Percentiles rank a stretch among this genome's conserved stretches.
phyloP scores from a whole-genome alignment of 805 yeast species.

The Candida takata region DNA sequence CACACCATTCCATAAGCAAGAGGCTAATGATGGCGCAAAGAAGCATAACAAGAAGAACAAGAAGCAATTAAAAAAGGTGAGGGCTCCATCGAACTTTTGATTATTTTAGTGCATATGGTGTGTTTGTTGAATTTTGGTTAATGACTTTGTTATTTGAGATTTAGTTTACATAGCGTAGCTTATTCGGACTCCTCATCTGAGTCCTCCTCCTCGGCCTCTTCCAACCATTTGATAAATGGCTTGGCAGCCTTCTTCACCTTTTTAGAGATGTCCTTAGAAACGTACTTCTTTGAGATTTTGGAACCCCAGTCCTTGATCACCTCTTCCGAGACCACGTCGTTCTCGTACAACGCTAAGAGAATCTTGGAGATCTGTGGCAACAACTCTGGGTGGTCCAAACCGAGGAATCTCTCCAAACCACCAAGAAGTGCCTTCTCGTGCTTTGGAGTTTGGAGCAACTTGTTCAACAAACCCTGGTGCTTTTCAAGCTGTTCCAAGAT shows the following conservation, averaged over 20 bases:
- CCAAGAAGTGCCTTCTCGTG: slow-evolving; percentile 90
- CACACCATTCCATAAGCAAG: slow-evolving; percentile 66
- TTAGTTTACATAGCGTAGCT: too few relatives aligned
- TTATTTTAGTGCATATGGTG: not conserved
- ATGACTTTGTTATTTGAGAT: not conserved
- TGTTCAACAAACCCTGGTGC: slow-evolving; percentile 78
- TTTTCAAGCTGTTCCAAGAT: slow-evolving; percentile 63
- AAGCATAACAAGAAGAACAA: slow-evolving; percentile 75
- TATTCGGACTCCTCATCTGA: slow-evolving; percentile 3
- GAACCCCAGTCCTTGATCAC: slow-evolving; percentile 80
- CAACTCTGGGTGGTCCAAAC: slow-evolving; percentile 68
- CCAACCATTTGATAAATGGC: slow-evolving; percentile 91
- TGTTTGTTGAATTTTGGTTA: not conserved
- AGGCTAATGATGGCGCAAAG: slow-evolving; percentile 30
- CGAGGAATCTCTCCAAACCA: slow-evolving; percentile 90
- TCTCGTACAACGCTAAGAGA: slow-evolving; percentile 71
- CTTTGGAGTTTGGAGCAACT: slow-evolving; percentile 57
- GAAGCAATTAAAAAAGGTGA: slow-evolving; percentile 31
- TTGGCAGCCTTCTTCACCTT: slow-evolving; percentile 95
- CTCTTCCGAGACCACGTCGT: slow-evolving; percentile 81
- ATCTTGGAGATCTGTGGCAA: slow-evolving; percentile 74
- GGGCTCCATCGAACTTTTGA: slow-evolving; percentile 3
- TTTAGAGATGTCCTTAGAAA: slow-evolving; percentile 84
- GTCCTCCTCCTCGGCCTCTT: slow-evolving; percentile 73
- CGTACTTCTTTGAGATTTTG: slow-evolving; percentile 86